phyloP scores from a whole-genome alignment of 768 basidiomycete genomes.

The Lentinula lateritia region DNA sequence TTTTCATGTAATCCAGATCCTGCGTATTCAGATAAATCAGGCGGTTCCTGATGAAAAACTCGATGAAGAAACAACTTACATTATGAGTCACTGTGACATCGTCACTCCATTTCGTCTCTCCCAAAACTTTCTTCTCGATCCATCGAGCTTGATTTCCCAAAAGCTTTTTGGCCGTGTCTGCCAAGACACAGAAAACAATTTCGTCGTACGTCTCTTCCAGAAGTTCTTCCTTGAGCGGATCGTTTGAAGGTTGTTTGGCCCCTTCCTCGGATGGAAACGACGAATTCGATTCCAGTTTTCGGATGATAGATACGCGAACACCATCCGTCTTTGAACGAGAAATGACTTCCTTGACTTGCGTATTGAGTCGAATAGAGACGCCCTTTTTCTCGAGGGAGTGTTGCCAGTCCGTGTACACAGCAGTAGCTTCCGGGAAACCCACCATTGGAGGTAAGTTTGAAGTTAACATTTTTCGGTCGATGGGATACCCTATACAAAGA shows the following conservation, averaged over 20 bases:
- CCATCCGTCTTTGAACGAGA: slow-evolving; percentile 4
- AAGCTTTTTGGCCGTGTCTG: slow-evolving; percentile 6
- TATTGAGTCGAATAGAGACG: slow-evolving; percentile 4
- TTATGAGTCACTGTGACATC: slow-evolving; percentile 11
- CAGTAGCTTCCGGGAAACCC: slow-evolving; percentile 8
- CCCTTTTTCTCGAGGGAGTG: background rate
- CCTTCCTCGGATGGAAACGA: background rate
- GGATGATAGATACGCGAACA: background rate
- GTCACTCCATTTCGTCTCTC: slow-evolving; percentile 9
- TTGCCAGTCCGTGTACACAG: slow-evolving; percentile 8
- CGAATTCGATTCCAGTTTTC: background rate
- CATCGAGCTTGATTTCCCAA: slow-evolving; percentile 7
- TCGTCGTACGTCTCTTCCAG: slow-evolving; percentile 6
- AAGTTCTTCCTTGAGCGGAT: background rate
- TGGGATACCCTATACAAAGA: slow-evolving; percentile 1
- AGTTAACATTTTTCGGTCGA: slow-evolving; percentile 4
- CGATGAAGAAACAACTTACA: background rate
- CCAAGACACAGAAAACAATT: slow-evolving; percentile 9
- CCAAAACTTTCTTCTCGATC: slow-evolving; percentile 9
- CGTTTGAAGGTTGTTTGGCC: background rate
- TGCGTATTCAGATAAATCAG: background rate
- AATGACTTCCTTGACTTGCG: slow-evolving; percentile 1
- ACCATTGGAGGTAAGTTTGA: slow-evolving; percentile 11
- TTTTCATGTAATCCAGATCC: slow-evolving; percentile 9
- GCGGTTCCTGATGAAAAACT: background rate